Conservation (phyloP, 2,329 filamentous ascomycete species). For the Nothophaeocryptopus gaeumannii region DNA sequence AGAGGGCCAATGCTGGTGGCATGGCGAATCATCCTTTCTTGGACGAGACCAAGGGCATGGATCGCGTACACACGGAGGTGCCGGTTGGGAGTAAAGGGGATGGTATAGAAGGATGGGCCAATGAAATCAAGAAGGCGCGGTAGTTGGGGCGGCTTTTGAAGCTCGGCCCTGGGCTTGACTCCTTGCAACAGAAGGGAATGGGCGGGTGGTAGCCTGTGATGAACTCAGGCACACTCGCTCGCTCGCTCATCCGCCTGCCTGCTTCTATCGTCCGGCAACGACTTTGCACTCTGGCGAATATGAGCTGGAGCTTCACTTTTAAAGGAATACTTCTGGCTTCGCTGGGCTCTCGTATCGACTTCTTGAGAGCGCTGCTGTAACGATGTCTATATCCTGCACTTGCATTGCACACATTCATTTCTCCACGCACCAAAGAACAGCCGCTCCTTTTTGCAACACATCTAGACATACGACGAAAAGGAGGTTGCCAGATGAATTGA, state of each 20-base stretch:
- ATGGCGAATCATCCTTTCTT: slow-evolving; percentile 87
- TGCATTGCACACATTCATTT: not conserved
- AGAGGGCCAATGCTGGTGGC: slow-evolving; percentile 89
- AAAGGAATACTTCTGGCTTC: not conserved
- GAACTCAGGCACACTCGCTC: too few species aligned
- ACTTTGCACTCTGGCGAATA: too few species aligned
- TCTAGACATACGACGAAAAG: too few species aligned
- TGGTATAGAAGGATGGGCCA: slow-evolving; percentile 90
- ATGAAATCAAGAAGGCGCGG: slow-evolving; percentile 77
- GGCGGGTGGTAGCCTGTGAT: too few species aligned
- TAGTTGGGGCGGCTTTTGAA: slow-evolving; percentile 35
- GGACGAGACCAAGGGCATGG: slow-evolving; percentile 85
- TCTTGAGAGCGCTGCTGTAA: not conserved
- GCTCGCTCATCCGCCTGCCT: too few species aligned
- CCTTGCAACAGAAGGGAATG: too few species aligned
- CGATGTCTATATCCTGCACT: slow-evolving; percentile 5
- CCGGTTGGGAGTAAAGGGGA: slow-evolving; percentile 80
- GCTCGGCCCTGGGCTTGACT: too few species aligned
- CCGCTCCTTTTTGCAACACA: too few species aligned
- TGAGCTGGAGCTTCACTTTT: too few species aligned
- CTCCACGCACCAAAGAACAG: too few species aligned
- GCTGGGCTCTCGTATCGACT: too few species aligned
- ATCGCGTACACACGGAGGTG: slow-evolving; percentile 70
- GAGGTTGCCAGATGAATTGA: not conserved
- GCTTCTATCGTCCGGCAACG: too few species aligned